These are phyloP conservation scores for Lathyrus sativus DNA, from an alignment of 306 rosid genomes.

Conservation along the genomic window DNA sequence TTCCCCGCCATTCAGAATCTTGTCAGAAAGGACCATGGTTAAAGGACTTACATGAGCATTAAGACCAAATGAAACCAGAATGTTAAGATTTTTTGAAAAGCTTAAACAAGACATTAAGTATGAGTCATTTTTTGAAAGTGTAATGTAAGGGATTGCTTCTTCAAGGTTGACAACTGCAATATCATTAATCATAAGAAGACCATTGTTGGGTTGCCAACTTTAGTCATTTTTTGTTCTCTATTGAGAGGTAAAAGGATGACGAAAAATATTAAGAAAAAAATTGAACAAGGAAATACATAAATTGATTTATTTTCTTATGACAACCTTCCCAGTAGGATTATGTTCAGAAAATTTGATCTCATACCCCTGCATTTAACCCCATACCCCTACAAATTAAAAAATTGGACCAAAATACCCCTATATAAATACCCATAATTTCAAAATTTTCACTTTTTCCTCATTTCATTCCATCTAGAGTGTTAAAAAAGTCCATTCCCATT, in stretches of 20 bases:
- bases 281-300: neutral
- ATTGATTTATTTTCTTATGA: conserved; percentile 16
- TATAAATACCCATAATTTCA: no score
- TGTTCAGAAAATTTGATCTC: conserved; percentile 27
- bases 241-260: conserved; percentile 24
- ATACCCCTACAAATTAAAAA: no score
- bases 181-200: conserved; percentile 80
- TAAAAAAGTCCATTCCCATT: no score
- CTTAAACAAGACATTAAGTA: conserved; percentile 88
- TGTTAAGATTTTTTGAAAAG: conserved; percentile 70
- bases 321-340: conserved; percentile 74
- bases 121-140: conserved; percentile 79
- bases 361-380: no score
- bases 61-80: conserved; percentile 77
- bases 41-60: conserved; percentile 76
- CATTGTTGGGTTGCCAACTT: conserved; percentile 82
- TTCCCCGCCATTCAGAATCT: conserved; percentile 24
- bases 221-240: conserved; percentile 42
- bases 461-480: no score
- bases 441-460: no score
- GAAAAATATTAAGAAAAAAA: no score
- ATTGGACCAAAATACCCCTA: no score
- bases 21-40: conserved; percentile 22
- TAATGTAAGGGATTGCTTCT: conserved; percentile 79
- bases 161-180: conserved; percentile 75